Evolutionary conservation across 371 early-diverging fungal genomes (phyloP).

Genomic region (Mortierella sp.): DNA sequence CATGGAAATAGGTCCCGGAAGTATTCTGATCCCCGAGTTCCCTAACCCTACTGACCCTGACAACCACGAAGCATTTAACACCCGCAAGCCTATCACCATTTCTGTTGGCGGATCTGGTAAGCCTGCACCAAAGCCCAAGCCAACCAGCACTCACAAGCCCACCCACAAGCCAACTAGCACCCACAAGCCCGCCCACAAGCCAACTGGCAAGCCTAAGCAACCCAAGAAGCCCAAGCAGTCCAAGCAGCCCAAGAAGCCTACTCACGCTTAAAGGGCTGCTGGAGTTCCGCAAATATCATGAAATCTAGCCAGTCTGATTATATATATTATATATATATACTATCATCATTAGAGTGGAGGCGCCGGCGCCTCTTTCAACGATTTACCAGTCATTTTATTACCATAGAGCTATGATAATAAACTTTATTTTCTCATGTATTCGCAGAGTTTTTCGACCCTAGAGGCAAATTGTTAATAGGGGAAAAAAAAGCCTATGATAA

Average conservation of each 20-base stretch:
- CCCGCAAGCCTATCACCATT: conserved; percentile 43
- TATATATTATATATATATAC: too few relatives aligned
- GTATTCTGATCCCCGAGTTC: conserved; percentile 62
- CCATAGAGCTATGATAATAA: neutral
- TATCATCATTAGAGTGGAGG: neutral
- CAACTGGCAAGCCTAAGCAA: too few relatives aligned
- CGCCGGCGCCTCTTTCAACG: neutral
- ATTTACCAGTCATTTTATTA: neutral
- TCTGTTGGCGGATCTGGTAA: neutral
- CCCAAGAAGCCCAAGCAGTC: too few relatives aligned
- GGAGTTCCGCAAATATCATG: too few relatives aligned
- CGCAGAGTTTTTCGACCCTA: too few relatives aligned
- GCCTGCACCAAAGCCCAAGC: neutral
- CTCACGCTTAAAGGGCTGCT: too few relatives aligned
- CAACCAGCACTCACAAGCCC: conserved; percentile 10
- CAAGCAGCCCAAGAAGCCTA: too few relatives aligned
- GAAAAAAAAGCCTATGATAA: too few relatives aligned
- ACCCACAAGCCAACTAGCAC: neutral
- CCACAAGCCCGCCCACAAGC: neutral
- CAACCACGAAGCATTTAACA: conserved; percentile 14
- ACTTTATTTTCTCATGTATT: neutral
- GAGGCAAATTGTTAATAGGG: too few relatives aligned
- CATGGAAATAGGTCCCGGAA: conserved; percentile 7
- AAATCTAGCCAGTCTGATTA: too few relatives aligned
- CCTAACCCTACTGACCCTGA: conserved; percentile 24